A percentile compares a stretch with the other conserved stretches of the same genome.
Evolutionary conservation across 257 asterid species (phyloP).

Genomic region (Primulina tabacum): DNA sequence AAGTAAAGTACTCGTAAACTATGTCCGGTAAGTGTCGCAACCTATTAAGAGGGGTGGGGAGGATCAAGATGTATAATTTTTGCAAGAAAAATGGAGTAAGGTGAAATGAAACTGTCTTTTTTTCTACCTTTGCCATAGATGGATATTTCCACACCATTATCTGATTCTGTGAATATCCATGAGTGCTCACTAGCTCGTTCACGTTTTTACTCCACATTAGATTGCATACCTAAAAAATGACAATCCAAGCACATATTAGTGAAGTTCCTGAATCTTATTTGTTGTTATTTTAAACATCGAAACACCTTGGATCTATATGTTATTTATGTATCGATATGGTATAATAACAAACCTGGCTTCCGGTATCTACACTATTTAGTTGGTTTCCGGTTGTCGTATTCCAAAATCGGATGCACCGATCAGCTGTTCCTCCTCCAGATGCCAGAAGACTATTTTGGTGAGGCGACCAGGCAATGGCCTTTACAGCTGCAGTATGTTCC

Average conservation of each 20-base stretch:
- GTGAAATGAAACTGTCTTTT: background rate
- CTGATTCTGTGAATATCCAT: conserved; percentile 96
- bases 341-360: conserved; percentile 71
- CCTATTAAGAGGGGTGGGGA: conserved; percentile 35
- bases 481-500: conserved; percentile 95
- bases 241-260: background rate
- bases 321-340: background rate
- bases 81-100: background rate
- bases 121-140: conserved; percentile 69
- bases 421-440: conserved; percentile 99
- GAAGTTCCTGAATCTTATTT: no score
- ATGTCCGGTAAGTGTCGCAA: conserved; percentile 92
- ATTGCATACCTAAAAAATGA: conserved; percentile 67
- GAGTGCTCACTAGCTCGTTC: conserved; percentile 95
- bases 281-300: no score
- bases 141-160: conserved; percentile 99
- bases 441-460: conserved; percentile 88
- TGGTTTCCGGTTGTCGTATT: conserved; percentile 84
- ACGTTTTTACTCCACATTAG: conserved; percentile 96
- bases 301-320: no score
- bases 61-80: background rate
- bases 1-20: conserved; percentile 83
- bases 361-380: conserved; percentile 72
- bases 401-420: conserved; percentile 98
- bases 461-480: conserved; percentile 98